Conservation (phyloP, 139 green algal genomes). For the Auxenochlorella pyrenoidosa region DNA sequence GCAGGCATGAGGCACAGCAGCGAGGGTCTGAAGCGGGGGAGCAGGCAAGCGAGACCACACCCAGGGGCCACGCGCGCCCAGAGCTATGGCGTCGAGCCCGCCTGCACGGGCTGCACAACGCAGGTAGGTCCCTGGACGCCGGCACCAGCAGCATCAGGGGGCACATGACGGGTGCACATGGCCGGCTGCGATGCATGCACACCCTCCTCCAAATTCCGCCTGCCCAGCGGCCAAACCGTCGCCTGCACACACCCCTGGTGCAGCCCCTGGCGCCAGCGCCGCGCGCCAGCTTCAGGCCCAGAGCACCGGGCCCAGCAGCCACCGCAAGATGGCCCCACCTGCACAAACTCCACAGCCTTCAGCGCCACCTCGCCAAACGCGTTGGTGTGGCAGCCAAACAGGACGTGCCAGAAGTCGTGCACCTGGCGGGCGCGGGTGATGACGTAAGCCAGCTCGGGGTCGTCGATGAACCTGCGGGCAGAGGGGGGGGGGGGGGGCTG, state of each 20-base stretch:
- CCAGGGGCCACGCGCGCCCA: too few species aligned
- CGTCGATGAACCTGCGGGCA: slow-evolving; percentile 86
- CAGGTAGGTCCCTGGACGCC: too few species aligned
- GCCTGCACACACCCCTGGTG: background rate
- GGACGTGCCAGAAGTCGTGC: slow-evolving; percentile 97
- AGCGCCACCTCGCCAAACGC: slow-evolving; percentile 94
- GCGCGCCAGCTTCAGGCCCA: background rate
- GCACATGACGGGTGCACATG: too few species aligned
- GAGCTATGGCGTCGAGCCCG: too few species aligned
- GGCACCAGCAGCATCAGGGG: too few species aligned
- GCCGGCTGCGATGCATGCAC: too few species aligned
- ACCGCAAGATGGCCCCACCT: slow-evolving; percentile 56
- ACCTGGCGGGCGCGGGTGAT: slow-evolving; percentile 80
- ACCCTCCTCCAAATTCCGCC: too few species aligned
- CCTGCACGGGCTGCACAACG: too few species aligned
- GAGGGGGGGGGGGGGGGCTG: background rate
- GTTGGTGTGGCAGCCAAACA: slow-evolving; percentile 95
- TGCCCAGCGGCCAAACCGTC: too few species aligned
- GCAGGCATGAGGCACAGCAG: background rate
- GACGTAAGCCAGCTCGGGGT: slow-evolving; percentile 94
- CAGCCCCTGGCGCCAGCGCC: background rate
- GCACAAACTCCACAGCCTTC: slow-evolving; percentile 95
- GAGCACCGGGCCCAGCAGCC: background rate
- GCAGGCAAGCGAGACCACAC: background rate
- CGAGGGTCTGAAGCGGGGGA: background rate